phyloP scores from a whole-genome alignment of 495 filamentous ascomycete species.

The Apodospora peruviana region DNA sequence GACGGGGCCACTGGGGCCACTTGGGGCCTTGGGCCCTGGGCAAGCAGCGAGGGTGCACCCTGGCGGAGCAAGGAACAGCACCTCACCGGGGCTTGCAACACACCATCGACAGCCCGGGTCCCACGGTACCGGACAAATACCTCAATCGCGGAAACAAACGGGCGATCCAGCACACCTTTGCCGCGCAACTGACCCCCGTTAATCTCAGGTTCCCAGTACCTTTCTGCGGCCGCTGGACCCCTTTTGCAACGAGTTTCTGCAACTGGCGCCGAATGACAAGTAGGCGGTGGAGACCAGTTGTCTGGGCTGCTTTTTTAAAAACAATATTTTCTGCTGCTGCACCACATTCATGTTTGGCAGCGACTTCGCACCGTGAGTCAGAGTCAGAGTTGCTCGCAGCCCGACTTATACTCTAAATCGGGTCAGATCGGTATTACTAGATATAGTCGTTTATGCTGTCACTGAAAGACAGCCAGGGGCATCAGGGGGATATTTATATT shows the following conservation, averaged over 20 bases:
- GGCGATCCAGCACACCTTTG: constrained; percentile 13
- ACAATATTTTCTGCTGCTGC: too few relatives aligned
- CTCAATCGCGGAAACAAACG: constrained; percentile 16
- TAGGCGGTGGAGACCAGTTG: constrained; percentile 9
- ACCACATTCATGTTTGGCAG: background rate
- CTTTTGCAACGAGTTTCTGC: background rate
- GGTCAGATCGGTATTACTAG: too few relatives aligned
- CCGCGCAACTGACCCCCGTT: constrained; percentile 3
- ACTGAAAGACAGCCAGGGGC: too few relatives aligned
- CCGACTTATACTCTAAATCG: background rate
- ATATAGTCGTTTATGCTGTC: too few relatives aligned
- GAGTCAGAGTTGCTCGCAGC: background rate
- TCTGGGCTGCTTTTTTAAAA: background rate
- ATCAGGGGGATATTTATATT: too few relatives aligned
- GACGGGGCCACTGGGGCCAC: constrained; percentile 1
- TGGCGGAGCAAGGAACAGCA: constrained; percentile 12
- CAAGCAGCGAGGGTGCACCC: constrained; percentile 8
- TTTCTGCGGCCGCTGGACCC: constrained; percentile 7
- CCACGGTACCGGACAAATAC: constrained; percentile 20
- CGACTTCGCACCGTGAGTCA: constrained; percentile 14
- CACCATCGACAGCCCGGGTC: constrained; percentile 9
- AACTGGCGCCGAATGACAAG: constrained; percentile 4
- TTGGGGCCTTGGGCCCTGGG: constrained; percentile 7
- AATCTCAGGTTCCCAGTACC: constrained; percentile 10
- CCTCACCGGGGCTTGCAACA: constrained; percentile 14